Evolutionary conservation across 1,284 basidiomycete species (phyloP).

Genomic region (Wolfiporia cocos): DNA sequence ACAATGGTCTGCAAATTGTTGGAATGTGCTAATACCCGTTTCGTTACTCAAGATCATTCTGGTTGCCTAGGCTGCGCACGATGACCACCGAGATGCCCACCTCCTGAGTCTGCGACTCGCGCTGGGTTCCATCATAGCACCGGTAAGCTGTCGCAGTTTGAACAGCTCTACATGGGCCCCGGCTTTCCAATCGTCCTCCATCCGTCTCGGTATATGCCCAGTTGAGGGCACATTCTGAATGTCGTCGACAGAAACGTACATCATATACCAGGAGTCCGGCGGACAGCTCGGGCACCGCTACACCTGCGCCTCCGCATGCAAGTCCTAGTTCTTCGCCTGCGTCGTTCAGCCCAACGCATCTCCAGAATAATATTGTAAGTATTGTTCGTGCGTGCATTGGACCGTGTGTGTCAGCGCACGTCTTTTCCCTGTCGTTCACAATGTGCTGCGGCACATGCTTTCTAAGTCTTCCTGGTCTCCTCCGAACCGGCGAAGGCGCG

Average conservation of each 20-base stretch:
- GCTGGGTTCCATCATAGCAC: constrained; percentile 25
- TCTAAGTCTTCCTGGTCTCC: too few species aligned
- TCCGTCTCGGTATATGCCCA: too few species aligned
- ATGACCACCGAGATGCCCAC: constrained; percentile 18
- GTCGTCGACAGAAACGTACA: constrained; percentile 23
- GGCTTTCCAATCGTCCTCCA: too few species aligned
- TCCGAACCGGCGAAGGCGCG: too few species aligned
- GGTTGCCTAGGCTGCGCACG: constrained; percentile 17
- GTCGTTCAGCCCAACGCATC: background rate
- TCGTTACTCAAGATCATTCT: too few species aligned
- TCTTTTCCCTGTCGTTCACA: too few species aligned
- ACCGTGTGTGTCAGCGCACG: too few species aligned
- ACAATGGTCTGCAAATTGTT: too few species aligned
- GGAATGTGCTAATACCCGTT: too few species aligned
- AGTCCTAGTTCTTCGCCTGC: constrained; percentile 13
- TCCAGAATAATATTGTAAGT: background rate
- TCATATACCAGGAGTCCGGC: constrained; percentile 17
- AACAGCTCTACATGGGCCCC: background rate
- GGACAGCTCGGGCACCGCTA: constrained; percentile 23
- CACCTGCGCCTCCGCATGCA: constrained; percentile 17
- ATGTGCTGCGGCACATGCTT: too few species aligned
- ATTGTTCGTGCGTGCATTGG: too few species aligned
- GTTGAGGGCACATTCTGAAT: background rate
- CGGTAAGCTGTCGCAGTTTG: constrained; percentile 20
- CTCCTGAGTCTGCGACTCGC: constrained; percentile 21